phyloP scores from a whole-genome alignment of 345 rosid species.

The Pistacia atlantica region DNA sequence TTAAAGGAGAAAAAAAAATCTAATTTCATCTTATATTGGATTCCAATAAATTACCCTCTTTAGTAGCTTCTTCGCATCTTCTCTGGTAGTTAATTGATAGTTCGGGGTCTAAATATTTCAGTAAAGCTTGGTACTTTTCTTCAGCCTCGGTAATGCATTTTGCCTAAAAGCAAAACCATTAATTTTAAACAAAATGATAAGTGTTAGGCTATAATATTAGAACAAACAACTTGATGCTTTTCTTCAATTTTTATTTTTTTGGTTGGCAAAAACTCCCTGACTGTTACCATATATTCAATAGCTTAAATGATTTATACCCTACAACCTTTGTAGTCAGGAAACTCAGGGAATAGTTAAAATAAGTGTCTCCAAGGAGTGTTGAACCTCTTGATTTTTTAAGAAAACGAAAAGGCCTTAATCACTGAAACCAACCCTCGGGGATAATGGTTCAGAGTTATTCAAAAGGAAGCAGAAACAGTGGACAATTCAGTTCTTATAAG shows the following conservation, averaged over 20 bases:
- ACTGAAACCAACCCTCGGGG: no score
- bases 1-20: background rate
- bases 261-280: no score
- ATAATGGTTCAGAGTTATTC: background rate
- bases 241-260: background rate
- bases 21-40: background rate
- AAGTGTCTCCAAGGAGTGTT: no score
- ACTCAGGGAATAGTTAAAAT: no score
- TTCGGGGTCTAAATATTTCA: slow-evolving; percentile 61
- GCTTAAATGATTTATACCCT: no score
- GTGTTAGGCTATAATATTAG: background rate
- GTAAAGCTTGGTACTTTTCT: slow-evolving; percentile 55
- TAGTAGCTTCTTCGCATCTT: slow-evolving; percentile 88
- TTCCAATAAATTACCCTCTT: slow-evolving; percentile 61
- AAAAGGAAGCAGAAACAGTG: background rate
- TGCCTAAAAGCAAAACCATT: slow-evolving; percentile 45
- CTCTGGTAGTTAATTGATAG: slow-evolving; percentile 59
- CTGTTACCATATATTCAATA: no score
- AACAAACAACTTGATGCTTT: background rate
- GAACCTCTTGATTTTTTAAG: no score
- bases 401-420: no score
- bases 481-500: background rate
- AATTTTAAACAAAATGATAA: background rate
- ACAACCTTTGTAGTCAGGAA: no score
- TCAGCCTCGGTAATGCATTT: slow-evolving; percentile 73